These are phyloP conservation scores for Malus fusca DNA, from an alignment of 306 rosid genomes.

Conservation along the genomic window DNA sequence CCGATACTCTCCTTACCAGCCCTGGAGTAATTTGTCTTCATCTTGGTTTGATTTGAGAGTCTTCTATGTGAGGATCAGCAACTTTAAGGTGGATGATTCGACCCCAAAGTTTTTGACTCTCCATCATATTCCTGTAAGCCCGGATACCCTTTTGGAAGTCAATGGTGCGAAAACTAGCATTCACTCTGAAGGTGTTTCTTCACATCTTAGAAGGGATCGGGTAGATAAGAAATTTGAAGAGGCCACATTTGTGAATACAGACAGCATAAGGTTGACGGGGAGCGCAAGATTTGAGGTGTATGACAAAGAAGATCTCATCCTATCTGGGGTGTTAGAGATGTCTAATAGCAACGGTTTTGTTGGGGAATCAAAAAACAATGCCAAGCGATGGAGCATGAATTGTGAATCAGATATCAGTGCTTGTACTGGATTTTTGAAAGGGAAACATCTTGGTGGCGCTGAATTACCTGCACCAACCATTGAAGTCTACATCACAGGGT, in stretches of 20 bases:
- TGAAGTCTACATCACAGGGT: slow-evolving; percentile 91
- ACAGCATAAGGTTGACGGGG: slow-evolving; percentile 65
- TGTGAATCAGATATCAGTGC: slow-evolving; percentile 50
- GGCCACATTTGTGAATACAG: slow-evolving; percentile 82
- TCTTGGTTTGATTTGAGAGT: slow-evolving; percentile 87
- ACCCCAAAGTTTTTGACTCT: slow-evolving; percentile 68
- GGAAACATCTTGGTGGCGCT: slow-evolving; percentile 41
- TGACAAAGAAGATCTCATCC: slow-evolving; percentile 61
- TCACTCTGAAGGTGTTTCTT: slow-evolving; percentile 56
- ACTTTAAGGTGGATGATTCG: slow-evolving; percentile 60
- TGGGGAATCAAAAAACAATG: slow-evolving; percentile 45
- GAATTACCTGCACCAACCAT: slow-evolving; percentile 48
- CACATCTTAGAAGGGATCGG: slow-evolving; percentile 81
- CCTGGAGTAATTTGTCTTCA: slow-evolving; percentile 40
- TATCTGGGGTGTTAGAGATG: slow-evolving; percentile 71
- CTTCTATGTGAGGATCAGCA: slow-evolving; percentile 69
- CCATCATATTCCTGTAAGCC: slow-evolving; percentile 66
- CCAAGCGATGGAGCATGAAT: slow-evolving; percentile 70
- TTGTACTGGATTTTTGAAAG: slow-evolving; percentile 53
- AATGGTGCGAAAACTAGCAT: slow-evolving; percentile 70
- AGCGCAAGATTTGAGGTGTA: slow-evolving; percentile 73
- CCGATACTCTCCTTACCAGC: slow-evolving; percentile 58
- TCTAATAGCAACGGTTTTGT: slow-evolving; percentile 43
- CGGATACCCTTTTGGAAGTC: slow-evolving; percentile 71
- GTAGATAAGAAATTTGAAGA: slow-evolving; percentile 80